Percentiles rank a stretch among this genome's conserved stretches.
These are phyloP conservation scores for Penicillium coffeae DNA, from an alignment of 495 filamentous ascomycete genomes.

Conservation along the genomic window DNA sequence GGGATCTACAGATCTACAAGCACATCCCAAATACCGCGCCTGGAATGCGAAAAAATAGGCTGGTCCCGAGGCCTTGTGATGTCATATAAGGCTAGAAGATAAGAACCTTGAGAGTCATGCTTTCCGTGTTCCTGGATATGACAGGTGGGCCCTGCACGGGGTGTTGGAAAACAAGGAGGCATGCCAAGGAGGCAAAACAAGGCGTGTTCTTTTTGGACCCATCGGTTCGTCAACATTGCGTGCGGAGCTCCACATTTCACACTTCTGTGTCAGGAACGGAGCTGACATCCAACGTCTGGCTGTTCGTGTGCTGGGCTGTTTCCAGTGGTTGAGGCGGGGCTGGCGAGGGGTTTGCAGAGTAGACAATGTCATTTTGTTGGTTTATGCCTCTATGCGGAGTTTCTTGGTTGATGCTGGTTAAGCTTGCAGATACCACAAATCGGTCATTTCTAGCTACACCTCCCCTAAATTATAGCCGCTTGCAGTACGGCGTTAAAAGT, in stretches of 20 bases:
- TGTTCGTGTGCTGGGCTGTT: too few relatives aligned
- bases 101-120: not conserved
- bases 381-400: too few relatives aligned
- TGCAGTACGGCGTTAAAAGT: too few relatives aligned
- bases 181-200: conserved; percentile 2
- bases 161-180: not conserved
- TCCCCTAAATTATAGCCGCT: too few relatives aligned
- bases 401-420: too few relatives aligned
- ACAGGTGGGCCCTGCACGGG: too few relatives aligned
- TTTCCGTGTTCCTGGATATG: not conserved
- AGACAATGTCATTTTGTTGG: too few relatives aligned
- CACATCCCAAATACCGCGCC: not conserved
- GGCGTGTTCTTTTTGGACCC: not conserved
- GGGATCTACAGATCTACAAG: not conserved
- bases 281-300: not conserved
- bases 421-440: too few relatives aligned
- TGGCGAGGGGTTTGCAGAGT: too few relatives aligned
- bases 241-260: too few relatives aligned
- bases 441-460: too few relatives aligned
- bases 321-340: too few relatives aligned
- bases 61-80: not conserved
- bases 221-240: not conserved
- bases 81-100: not conserved
- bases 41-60: not conserved
- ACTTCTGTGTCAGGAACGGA: not conserved